Base-by-base conservation (phyloP, 495 filamentous ascomycete species). In the Neurospora pannonica region DNA sequence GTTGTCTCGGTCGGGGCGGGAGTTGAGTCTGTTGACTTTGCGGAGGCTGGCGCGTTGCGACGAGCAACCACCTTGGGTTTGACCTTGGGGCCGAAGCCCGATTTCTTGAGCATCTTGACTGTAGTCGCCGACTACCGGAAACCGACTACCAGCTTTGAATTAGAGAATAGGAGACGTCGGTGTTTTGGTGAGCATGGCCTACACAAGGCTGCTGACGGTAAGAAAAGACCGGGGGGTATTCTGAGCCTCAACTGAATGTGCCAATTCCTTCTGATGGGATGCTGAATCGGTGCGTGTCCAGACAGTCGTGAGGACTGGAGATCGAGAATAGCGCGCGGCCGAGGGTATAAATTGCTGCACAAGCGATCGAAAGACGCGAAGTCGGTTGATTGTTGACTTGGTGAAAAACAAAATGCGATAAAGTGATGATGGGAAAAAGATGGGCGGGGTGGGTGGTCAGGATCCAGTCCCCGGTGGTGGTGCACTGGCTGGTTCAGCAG, bases 91-190 rank as follows among this genome's bases (percentile, higher is more conserved):
- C 84, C 85, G 76, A 86, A 84, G 79, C 78, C 82, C 71, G 80
- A 76, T 71, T 84, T 85, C 74, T 83, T 86, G 74, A 86, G 72
- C 83, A 87, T 84, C 70, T 78, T 74, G 82, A 81, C 78, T 82
- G 77, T 82, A 83, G 10, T 69, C 13, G 60, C 31, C 3, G 19
- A 54, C 46, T 54, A 24, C 5, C 10, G 46, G 46, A 1, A 60
- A 6, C 6, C 13, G 13, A 31, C 13, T 31, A 31, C 3, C 10
- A 17, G 48, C 1, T 60, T 15, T 62, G 24, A 31, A 7, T 62
- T 67, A 67, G 5, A 62, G 6, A 67, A 2, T 4, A 9, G 1
- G 6, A 1, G 6, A 9, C 2, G 24, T 67, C 54, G 28, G 34
- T 17, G 54, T 67, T 4, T 34, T 67, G 54, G 15, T 67, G 15